Evolutionary conservation across 2,329 filamentous ascomycete genomes (phyloP).

Genomic region (Aspergillus nomiae): DNA sequence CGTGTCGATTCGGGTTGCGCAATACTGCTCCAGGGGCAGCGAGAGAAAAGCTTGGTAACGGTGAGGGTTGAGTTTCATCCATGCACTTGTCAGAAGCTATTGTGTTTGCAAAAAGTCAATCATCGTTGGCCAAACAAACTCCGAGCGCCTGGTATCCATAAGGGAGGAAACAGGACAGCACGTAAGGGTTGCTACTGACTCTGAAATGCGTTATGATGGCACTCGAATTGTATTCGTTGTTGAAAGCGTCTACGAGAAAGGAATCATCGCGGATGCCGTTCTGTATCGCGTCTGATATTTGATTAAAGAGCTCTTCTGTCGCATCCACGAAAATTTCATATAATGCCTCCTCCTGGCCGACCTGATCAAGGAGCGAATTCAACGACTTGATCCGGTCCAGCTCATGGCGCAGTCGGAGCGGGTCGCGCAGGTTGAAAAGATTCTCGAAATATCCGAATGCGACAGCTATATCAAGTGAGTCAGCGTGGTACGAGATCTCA

Average conservation of each 20-base stretch:
- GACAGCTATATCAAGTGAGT: constrained; percentile 63
- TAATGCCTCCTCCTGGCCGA: constrained; percentile 68
- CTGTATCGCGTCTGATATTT: constrained; percentile 61
- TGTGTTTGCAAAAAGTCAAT: constrained; percentile 13
- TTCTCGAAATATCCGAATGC: constrained; percentile 92
- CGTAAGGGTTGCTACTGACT: constrained; percentile 44
- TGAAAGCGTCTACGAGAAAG: constrained; percentile 70
- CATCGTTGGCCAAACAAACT: constrained; percentile 20
- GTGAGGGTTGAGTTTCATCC: constrained; percentile 73
- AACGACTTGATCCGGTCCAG: constrained; percentile 70
- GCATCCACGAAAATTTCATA: constrained; percentile 84
- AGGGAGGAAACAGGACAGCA: not conserved
- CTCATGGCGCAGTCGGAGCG: constrained; percentile 68
- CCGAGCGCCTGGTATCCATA: constrained; percentile 2
- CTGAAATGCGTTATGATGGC: constrained; percentile 82
- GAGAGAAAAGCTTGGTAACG: constrained; percentile 74
- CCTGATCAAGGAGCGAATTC: constrained; percentile 67
- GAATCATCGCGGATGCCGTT: constrained; percentile 57
- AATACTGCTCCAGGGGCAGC: constrained; percentile 67
- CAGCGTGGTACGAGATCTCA: constrained; percentile 11
- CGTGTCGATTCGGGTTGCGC: constrained; percentile 69
- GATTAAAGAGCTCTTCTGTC: constrained; percentile 67
- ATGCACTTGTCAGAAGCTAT: constrained; percentile 79
- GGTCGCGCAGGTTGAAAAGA: constrained; percentile 68
- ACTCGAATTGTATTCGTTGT: constrained; percentile 67